Evolutionary conservation across 2,329 filamentous ascomycete genomes (phyloP).

Genomic region (Colletotrichum sp.): DNA sequence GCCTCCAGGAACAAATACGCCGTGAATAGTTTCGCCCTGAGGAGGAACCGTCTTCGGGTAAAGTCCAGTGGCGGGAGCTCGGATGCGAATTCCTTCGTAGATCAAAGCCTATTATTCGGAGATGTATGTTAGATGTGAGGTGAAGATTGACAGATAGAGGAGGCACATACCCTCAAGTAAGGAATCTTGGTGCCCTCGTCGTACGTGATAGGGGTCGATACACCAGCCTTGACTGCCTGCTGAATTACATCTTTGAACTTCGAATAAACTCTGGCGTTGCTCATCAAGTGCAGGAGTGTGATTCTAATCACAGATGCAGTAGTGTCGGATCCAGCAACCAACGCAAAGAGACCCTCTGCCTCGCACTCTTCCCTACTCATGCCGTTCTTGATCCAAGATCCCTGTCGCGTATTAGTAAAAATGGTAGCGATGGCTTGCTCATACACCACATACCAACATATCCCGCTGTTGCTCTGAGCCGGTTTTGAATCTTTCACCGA

Average conservation of each 20-base stretch:
- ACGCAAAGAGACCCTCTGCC: slow-evolving; percentile 30
- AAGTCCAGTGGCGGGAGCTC: neutral
- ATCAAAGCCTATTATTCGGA: neutral
- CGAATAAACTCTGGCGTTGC: slow-evolving; percentile 49
- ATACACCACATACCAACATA: slow-evolving; percentile 22
- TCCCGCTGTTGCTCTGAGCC: slow-evolving; percentile 19
- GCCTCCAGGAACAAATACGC: slow-evolving; percentile 37
- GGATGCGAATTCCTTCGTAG: slow-evolving; percentile 6
- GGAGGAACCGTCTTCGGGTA: neutral
- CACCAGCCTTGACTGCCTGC: slow-evolving; percentile 24
- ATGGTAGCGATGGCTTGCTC: neutral
- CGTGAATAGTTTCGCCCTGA: slow-evolving; percentile 25
- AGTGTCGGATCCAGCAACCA: slow-evolving; percentile 61
- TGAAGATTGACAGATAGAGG: neutral
- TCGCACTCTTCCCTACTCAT: slow-evolving; percentile 32
- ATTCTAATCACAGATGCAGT: slow-evolving; percentile 59
- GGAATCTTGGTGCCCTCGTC: neutral
- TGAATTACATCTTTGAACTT: slow-evolving; percentile 56
- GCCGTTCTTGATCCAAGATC: slow-evolving; percentile 35
- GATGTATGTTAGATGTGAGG: neutral
- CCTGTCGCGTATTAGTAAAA: slow-evolving; percentile 19
- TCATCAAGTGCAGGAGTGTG: slow-evolving; percentile 57
- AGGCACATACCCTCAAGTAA: neutral
- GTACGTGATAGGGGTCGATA: slow-evolving; percentile 19
- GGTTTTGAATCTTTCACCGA: slow-evolving; percentile 18